Conservation (phyloP, 805 yeast genomes). For the Danielia oregonensis region DNA sequence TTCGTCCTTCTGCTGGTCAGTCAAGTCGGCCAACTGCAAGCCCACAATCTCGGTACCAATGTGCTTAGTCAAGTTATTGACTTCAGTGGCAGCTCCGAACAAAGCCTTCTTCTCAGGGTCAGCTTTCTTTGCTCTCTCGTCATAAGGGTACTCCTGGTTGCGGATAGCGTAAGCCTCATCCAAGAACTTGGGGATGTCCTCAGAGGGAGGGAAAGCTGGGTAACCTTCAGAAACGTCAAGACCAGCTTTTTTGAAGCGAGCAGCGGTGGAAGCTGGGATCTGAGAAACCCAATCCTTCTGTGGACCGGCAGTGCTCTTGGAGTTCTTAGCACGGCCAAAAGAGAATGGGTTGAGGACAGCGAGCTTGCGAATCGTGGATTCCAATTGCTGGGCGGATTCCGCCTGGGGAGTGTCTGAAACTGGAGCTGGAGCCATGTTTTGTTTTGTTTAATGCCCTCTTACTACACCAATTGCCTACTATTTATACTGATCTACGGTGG, state of each 20-base stretch:
- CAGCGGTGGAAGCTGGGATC: slow-evolving; percentile 20
- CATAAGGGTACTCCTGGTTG: slow-evolving; percentile 29
- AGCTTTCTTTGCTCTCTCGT: slow-evolving; percentile 34
- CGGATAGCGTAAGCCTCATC: slow-evolving; percentile 40
- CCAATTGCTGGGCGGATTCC: not conserved
- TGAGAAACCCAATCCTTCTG: not conserved
- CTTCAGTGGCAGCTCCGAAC: slow-evolving; percentile 39
- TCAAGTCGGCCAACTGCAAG: slow-evolving; percentile 40
- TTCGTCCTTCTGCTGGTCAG: slow-evolving; percentile 44
- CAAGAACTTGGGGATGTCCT: slow-evolving; percentile 32
- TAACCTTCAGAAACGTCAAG: slow-evolving; percentile 38
- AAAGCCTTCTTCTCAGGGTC: slow-evolving; percentile 37
- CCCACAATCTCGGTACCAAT: slow-evolving; percentile 51
- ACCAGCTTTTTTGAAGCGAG: slow-evolving; percentile 30
- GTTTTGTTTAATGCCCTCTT: too few species aligned
- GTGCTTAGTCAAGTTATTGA: slow-evolving; percentile 40
- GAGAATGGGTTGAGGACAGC: not conserved
- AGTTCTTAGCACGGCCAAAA: not conserved
- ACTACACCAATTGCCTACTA: too few species aligned
- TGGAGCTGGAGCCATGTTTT: slow-evolving; percentile 1
- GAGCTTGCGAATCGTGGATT: not conserved
- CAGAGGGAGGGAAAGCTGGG: slow-evolving; percentile 33
- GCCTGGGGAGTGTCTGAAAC: too few species aligned
- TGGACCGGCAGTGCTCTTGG: not conserved
- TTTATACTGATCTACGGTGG: too few species aligned